Evolutionary conservation across 2,329 filamentous ascomycete species (phyloP).

Genomic region (Penicillium olsonii): DNA sequence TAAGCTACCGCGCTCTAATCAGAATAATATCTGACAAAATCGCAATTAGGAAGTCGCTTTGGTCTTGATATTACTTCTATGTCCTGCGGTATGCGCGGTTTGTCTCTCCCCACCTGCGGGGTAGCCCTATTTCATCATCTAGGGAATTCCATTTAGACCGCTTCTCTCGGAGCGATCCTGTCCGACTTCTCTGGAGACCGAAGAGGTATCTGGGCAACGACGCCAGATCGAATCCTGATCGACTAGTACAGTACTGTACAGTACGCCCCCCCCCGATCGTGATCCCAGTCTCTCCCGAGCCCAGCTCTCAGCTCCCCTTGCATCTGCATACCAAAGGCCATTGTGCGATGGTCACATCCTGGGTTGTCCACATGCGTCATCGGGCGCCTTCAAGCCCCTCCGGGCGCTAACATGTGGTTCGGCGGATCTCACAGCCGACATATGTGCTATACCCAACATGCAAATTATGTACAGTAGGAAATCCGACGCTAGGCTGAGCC

Average conservation of each 20-base stretch:
- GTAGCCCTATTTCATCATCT: conserved; percentile 6
- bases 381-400: conserved; percentile 12
- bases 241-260: too few species aligned
- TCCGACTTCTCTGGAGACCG: neutral
- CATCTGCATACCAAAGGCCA: conserved; percentile 20
- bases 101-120: conserved; percentile 4
- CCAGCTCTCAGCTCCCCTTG: conserved; percentile 23
- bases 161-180: conserved; percentile 5
- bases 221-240: conserved; percentile 21
- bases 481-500: neutral
- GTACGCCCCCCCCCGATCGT: too few species aligned
- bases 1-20: conserved; percentile 4
- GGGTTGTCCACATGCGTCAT: conserved; percentile 24
- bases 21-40: too few species aligned
- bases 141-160: conserved; percentile 1
- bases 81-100: too few species aligned
- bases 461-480: neutral
- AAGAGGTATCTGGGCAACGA: too few species aligned
- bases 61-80: too few species aligned
- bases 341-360: conserved; percentile 2
- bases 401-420: conserved; percentile 12
- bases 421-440: conserved; percentile 14
- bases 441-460: conserved; percentile 12
- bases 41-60: too few species aligned
- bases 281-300: conserved; percentile 16